Base-by-base conservation (phyloP, 2,329 filamentous ascomycete species). In the Phyllosticta paracitricarpa region DNA sequence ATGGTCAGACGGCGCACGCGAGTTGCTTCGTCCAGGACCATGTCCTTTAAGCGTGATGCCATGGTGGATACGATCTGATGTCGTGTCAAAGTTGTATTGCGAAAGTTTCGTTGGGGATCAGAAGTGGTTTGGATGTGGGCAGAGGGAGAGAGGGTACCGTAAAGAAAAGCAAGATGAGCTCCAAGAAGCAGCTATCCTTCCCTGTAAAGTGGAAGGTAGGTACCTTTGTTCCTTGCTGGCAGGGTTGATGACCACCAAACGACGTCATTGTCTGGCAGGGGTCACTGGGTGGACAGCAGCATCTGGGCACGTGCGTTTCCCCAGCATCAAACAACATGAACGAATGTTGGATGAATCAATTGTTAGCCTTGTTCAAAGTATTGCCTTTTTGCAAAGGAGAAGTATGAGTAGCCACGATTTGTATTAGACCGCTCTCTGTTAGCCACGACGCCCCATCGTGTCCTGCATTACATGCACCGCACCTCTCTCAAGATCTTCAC, bases 1-100 rank as follows among this genome's bases (percentile, higher is more conserved):
- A 81, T 76, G 52, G 89, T 80, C 48, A 91, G 78, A 17, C 75
- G 74, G 66, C 79, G 84, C 61, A 89, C 82, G 65, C 86, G 84
- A 63, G 83, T 80, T 61, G 86, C 86, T 70, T 97, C 92, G 66
- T 92, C 86, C 65, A 84, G 70, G 19, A 81, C 81, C 25, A 82
- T 79, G 58, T 81, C 76, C 71, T 81, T 84, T 69, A 86, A 73
- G 70, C 76, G 80, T 62, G 83, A 79, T 3, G 74, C 71, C 67
- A 76, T 76, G 57, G 3, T 54, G 3, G 52, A 24, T 25, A 2
- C 30, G 52, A 14, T 12, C 35, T 55, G 26, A 25, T 9, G 26
- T 14, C n/a, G 24, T 53, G 54, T 40, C 24, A 6, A 48, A 4
- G 6, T 30, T 30, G 28, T 30, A 30, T 30, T 2, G 28, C 28